phyloP scores from a whole-genome alignment of 2,329 filamentous ascomycete genomes.

The Metarhizium sp. region DNA sequence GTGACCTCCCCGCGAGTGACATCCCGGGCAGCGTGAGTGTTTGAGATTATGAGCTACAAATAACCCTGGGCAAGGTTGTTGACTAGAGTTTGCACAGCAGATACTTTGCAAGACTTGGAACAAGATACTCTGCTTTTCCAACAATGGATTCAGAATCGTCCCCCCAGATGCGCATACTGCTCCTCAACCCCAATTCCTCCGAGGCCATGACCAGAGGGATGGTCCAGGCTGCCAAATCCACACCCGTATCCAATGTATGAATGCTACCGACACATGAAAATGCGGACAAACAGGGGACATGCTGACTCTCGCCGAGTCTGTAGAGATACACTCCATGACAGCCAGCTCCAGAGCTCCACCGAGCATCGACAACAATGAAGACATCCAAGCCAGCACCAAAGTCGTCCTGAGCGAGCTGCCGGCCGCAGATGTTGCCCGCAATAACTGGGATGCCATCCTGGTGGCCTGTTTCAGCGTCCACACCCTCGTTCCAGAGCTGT shows the following conservation, averaged over 20 bases:
- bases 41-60: too few relatives aligned
- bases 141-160: neutral
- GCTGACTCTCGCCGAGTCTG: conserved; percentile 23
- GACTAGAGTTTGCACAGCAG: too few relatives aligned
- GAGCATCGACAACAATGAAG: conserved; percentile 69
- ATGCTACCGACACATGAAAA: neutral
- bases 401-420: conserved; percentile 39
- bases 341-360: conserved; percentile 51
- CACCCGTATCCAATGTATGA: conserved; percentile 18
- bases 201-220: conserved; percentile 61
- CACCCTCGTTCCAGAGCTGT: conserved; percentile 57
- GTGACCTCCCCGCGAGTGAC: conserved; percentile 15
- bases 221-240: conserved; percentile 16
- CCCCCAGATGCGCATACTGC: conserved; percentile 38
- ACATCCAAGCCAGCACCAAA: conserved; percentile 53
- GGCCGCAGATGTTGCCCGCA: neutral
- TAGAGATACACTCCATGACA: conserved; percentile 54
- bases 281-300: neutral
- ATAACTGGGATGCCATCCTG: conserved; percentile 62
- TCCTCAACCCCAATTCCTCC: conserved; percentile 76
- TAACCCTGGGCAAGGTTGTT: too few relatives aligned
- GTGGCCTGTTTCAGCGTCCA: conserved; percentile 87
- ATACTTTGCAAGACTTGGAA: neutral
- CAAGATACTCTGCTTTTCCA: neutral
- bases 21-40: too few relatives aligned